Evolutionary conservation across 2,329 filamentous ascomycete species (phyloP), one percentile per base, ranked within the genome.

Genomic region (Colletotrichum sp.): DNA sequence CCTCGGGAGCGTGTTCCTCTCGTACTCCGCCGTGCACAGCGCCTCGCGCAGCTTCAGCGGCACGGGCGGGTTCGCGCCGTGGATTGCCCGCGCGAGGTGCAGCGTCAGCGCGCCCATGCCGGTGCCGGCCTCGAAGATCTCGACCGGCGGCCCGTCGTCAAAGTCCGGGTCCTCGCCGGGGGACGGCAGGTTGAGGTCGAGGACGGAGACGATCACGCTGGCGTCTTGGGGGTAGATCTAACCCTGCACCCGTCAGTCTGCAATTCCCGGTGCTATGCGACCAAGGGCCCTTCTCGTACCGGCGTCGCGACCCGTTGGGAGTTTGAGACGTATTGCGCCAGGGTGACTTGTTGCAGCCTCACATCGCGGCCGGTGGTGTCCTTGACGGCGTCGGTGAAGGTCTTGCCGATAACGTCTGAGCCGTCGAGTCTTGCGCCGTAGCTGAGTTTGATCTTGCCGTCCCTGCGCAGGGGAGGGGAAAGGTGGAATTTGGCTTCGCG

Each of bases 91-190:
- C 34, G 94, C 92, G 26, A 97, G 88, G 81, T 96, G 91, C 6
- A 97, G 84, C 1, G 95, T 96, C 74, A 97, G 85, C 39, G 93
- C 93, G 74, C 95, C 95, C 87, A 96, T 94, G n/a, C 95, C 95
- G 5, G 95, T 97, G 18, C 95, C 95, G 63, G 95, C 95, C 84
- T 97, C 95, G 69, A 97, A 92, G 60, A 97, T 94, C 81, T 96
- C 94, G 15, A 96, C 83, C 1, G 89, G 90, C 10, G 87, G 83
- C 8, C 80, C 78, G 16, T 84, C 79, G 15, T 85, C 82, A 8
- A 84, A 82, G 16, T 80, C 79, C 13, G 80, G 75, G 24, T 83
- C 82, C 76, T 85, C 81, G 49, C 80, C 78, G 34, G 85, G 79
- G 80, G 85, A 83, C 4, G 86, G 81, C 34, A 92, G 90, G 82